These are phyloP conservation scores for Fallopia convolvulus DNA, from an alignment of 148 eudicot genomes.

Conservation along the genomic window DNA sequence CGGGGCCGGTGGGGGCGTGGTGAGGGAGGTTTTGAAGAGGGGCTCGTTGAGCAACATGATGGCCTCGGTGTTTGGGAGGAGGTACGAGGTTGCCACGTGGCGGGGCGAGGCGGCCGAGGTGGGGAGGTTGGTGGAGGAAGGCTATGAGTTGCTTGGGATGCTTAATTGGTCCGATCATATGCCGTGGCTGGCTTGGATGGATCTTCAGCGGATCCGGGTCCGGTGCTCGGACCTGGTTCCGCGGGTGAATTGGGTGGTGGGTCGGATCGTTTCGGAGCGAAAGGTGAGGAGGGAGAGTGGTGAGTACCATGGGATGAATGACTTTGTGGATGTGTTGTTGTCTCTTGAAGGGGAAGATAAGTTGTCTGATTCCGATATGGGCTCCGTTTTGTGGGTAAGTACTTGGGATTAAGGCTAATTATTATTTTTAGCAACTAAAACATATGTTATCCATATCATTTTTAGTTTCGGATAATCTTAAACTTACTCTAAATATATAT, in stretches of 20 bases:
- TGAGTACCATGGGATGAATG: slow-evolving; percentile 4
- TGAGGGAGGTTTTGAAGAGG: slow-evolving; percentile 32
- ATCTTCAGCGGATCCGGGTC: slow-evolving; percentile 39
- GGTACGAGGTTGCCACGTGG: slow-evolving; percentile 13
- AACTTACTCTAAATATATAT: no score
- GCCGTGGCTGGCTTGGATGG: slow-evolving; percentile 35
- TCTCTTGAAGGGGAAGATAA: slow-evolving; percentile 40
- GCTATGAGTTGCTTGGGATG: slow-evolving; percentile 52
- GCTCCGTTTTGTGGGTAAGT: slow-evolving; percentile 65
- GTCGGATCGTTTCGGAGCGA: slow-evolving; percentile 41
- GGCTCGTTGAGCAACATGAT: slow-evolving; percentile 66
- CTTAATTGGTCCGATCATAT: slow-evolving; percentile 70
- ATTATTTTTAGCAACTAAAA: neutral
- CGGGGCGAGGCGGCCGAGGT: slow-evolving; percentile 33
- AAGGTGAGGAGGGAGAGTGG: slow-evolving; percentile 18
- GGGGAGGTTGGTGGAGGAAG: slow-evolving; percentile 44
- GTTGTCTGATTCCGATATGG: slow-evolving; percentile 52
- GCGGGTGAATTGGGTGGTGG: slow-evolving; percentile 46
- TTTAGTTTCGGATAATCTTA: no score
- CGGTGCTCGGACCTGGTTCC: slow-evolving; percentile 46
- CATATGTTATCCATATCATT: no score
- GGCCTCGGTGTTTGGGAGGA: slow-evolving; percentile 57
- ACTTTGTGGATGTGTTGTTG: slow-evolving; percentile 56
- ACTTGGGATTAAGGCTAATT: neutral
- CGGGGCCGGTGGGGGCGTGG: slow-evolving; percentile 11